Conservation (phyloP, 1,284 basidiomycete genomes). For the Cutaneotrichosporon sp. region DNA sequence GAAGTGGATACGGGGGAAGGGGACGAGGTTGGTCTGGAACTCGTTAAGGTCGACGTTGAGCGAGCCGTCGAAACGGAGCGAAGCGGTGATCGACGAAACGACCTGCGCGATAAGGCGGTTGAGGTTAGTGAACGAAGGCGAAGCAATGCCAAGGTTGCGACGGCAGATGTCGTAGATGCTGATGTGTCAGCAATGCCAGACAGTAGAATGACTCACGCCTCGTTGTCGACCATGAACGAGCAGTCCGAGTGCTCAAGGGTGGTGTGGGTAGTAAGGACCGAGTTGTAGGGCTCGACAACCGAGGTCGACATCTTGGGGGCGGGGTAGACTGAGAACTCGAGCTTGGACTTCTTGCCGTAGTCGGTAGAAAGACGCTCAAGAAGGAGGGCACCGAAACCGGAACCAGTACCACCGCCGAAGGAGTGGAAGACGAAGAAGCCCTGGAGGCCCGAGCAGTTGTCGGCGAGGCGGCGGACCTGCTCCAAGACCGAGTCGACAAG, state of each 20-base stretch:
- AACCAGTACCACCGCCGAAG: slow-evolving; percentile 98
- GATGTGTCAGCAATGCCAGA: slow-evolving; percentile 6
- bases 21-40: slow-evolving; percentile 98
- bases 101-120: slow-evolving; percentile 97
- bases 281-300: slow-evolving; percentile 99
- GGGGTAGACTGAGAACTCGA: slow-evolving; percentile 98
- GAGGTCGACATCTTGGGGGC: slow-evolving; percentile 91
- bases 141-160: slow-evolving; percentile 79
- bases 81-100: slow-evolving; percentile 95
- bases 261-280: slow-evolving; percentile 96
- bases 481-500: slow-evolving; percentile 87
- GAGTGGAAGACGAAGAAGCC: slow-evolving; percentile 99
- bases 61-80: slow-evolving; percentile 94
- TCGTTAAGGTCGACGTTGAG: slow-evolving; percentile 97
- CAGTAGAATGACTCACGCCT: slow-evolving; percentile 55
- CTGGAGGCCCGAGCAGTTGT: slow-evolving; percentile 96
- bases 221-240: slow-evolving; percentile 99
- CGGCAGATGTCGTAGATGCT: slow-evolving; percentile 98
- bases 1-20: slow-evolving; percentile 98
- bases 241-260: slow-evolving; percentile 99
- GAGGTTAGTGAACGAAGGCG: slow-evolving; percentile 88
- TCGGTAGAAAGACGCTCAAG: slow-evolving; percentile 93
- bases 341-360: slow-evolving; percentile 99
- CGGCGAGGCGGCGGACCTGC: slow-evolving; percentile 89
- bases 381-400: slow-evolving; percentile 95